Percentiles rank a stretch among this genome's conserved stretches.
These are phyloP conservation scores for Pelargonium citronellum DNA, from an alignment of 441 rosid species.

Conservation along the genomic window DNA sequence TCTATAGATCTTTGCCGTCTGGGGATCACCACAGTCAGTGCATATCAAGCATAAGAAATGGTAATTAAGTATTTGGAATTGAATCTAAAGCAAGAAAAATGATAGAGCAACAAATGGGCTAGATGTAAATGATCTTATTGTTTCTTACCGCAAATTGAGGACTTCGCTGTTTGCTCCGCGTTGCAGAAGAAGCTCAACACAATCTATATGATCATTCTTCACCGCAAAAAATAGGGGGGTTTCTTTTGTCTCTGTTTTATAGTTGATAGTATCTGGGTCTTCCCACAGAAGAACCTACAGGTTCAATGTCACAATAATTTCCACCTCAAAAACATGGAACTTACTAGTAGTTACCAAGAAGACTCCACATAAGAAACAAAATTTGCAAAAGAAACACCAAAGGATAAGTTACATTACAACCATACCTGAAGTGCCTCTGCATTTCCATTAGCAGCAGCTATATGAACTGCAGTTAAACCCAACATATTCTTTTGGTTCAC, in stretches of 20 bases:
- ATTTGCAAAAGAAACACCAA: constrained; percentile 3
- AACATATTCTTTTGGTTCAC: constrained; percentile 54
- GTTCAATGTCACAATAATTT: constrained; percentile 20
- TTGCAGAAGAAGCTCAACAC: constrained; percentile 66
- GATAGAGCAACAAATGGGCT: constrained; percentile 4
- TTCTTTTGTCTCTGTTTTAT: constrained; percentile 60
- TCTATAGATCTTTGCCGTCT: constrained; percentile 79
- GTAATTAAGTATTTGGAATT: constrained; percentile 20
- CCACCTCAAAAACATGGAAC: background rate
- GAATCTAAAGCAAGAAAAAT: constrained; percentile 17
- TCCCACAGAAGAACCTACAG: constrained; percentile 46
- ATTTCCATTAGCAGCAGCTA: constrained; percentile 78
- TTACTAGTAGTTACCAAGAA: background rate
- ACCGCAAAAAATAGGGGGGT: constrained; percentile 86
- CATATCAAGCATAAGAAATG: constrained; percentile 13
- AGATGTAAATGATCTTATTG: constrained; percentile 16
- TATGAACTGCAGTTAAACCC: constrained; percentile 65
- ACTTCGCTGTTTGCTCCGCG: constrained; percentile 69
- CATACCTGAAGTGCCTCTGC: constrained; percentile 59
- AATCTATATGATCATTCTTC: constrained; percentile 59
- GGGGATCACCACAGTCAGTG: constrained; percentile 19
- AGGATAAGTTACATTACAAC: constrained; percentile 8
- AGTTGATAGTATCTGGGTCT: constrained; percentile 49
- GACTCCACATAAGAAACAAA: background rate
- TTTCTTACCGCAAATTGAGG: constrained; percentile 69